Evolutionary conservation across 1,139 yeast species (phyloP), one percentile per base, ranked within the genome.

Genomic region (Debaryomycetaceae sp.): DNA sequence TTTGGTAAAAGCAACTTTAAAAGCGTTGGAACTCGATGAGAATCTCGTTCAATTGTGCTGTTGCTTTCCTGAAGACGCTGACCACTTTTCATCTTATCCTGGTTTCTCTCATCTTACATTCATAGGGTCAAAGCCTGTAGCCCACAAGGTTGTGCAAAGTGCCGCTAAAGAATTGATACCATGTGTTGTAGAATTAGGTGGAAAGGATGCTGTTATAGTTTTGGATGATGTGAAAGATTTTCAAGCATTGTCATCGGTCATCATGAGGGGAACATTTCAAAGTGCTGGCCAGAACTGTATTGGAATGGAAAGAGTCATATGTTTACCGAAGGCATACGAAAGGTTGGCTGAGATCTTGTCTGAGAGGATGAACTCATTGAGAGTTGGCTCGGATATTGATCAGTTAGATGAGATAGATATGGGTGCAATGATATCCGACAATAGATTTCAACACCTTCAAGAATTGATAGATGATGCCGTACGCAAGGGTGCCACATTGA

Each of bases 251-350:
- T 81, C 96, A 0, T 87, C 97, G 6, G 83, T 89, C 30, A 76
- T 93, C 36, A 78, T 93, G 84, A 77, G 99, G 60, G 99, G 98
- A 24, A 85, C 97, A 0, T 93, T 90, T 70, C 99, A 93, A 66
- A 87, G 96, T 46, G 88, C 97, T 0, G 99, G 99, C 7, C 99
- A 93, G 63, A 93, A 93, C 62, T 93, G 99, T 68, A 93, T 93
- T 60, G 98, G 99, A 38, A 87, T 93, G 45, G 99, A 93, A 66
- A 76, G 99, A 50, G 96, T 93, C 4, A 85, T 93, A 50, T 89
- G 90, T 39, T 72, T 83, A 44, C 86, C 84, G 3, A 70, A 72
- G 40, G 79, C 81, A 34, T 91, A 93, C 63, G 83, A 81, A 30
- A 58, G 66, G 38, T 67, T 93, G 38, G 82, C 83, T 1, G 66